phyloP scores from a whole-genome alignment of 352 stramenopile species.

The Pythium brachiatum region DNA sequence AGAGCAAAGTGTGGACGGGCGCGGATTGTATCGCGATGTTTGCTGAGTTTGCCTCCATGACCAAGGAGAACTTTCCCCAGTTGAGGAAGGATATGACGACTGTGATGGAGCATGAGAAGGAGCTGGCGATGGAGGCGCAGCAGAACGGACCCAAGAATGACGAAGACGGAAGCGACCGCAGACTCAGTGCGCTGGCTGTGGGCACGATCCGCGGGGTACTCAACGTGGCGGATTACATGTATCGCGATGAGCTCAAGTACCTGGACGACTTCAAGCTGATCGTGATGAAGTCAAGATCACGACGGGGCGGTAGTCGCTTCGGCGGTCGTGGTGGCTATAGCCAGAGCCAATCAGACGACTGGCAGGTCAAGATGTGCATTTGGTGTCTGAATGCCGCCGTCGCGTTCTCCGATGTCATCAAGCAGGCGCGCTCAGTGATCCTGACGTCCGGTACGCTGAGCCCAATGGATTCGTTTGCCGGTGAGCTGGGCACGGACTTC shows the following conservation, averaged over 20 bases:
- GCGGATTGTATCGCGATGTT: slow-evolving; percentile 69
- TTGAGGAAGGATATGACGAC: slow-evolving; percentile 45
- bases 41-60: slow-evolving; percentile 56
- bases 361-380: slow-evolving; percentile 79
- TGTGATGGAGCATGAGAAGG: slow-evolving; percentile 56
- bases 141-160: slow-evolving; percentile 14
- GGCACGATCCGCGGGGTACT: slow-evolving; percentile 59
- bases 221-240: slow-evolving; percentile 80
- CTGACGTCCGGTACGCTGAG: slow-evolving; percentile 83
- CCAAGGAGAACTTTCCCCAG: slow-evolving; percentile 38
- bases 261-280: slow-evolving; percentile 83
- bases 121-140: slow-evolving; percentile 23
- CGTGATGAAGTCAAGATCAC: slow-evolving; percentile 36
- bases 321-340: slow-evolving; percentile 11
- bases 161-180: slow-evolving; percentile 24
- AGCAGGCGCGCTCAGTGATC: slow-evolving; percentile 66
- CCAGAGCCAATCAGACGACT: slow-evolving; percentile 26
- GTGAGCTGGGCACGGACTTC: slow-evolving; percentile 78
- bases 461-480: slow-evolving; percentile 87
- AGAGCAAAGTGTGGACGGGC: slow-evolving; percentile 70
- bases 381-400: slow-evolving; percentile 86
- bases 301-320: slow-evolving; percentile 15
- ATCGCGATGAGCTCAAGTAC: slow-evolving; percentile 72
- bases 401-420: slow-evolving; percentile 76
- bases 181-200: slow-evolving; percentile 49